Percentiles rank a stretch among this genome's conserved stretches.
Evolutionary conservation across 352 stramenopile genomes (phyloP).

Genomic region (Phytopythium cucurbitacearum): DNA sequence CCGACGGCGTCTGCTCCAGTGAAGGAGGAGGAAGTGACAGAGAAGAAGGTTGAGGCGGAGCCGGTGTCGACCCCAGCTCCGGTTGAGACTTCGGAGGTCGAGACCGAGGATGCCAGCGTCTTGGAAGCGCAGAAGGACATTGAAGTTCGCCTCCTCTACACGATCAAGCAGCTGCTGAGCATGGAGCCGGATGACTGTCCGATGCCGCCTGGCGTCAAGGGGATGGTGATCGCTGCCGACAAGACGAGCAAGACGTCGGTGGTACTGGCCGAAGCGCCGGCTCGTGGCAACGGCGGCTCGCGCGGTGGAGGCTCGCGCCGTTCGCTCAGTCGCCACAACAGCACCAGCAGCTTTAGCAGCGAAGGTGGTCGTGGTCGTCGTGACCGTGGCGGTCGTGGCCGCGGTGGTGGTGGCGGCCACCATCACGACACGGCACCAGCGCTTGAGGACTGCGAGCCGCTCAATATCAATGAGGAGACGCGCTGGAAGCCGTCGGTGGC

Average conservation of each 20-base stretch:
- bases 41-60: conserved; percentile 16
- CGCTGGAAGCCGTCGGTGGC: conserved; percentile 75
- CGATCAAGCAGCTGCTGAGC: conserved; percentile 67
- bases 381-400: conserved; percentile 27
- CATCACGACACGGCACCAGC: conserved; percentile 45
- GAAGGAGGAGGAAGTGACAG: conserved; percentile 17
- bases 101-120: conserved; percentile 7
- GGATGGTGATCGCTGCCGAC: conserved; percentile 36
- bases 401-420: conserved; percentile 33
- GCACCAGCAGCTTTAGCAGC: conserved; percentile 28
- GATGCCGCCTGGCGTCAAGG: conserved; percentile 49
- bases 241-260: conserved; percentile 46
- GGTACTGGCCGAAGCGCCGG: conserved; percentile 12
- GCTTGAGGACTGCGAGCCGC: conserved; percentile 55
- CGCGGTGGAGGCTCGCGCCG: conserved; percentile 43
- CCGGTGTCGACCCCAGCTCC: neutral
- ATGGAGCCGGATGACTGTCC: conserved; percentile 55
- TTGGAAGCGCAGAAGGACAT: conserved; percentile 24
- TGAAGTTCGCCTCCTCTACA: conserved; percentile 64
- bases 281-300: conserved; percentile 19
- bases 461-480: conserved; percentile 80
- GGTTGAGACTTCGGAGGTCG: conserved; percentile 6
- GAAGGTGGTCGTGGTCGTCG: conserved; percentile 32
- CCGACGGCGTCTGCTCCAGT: conserved; percentile 9
- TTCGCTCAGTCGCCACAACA: conserved; percentile 38